Conservation (phyloP, 139 green algal genomes). For the Medakamo hakoo region DNA sequence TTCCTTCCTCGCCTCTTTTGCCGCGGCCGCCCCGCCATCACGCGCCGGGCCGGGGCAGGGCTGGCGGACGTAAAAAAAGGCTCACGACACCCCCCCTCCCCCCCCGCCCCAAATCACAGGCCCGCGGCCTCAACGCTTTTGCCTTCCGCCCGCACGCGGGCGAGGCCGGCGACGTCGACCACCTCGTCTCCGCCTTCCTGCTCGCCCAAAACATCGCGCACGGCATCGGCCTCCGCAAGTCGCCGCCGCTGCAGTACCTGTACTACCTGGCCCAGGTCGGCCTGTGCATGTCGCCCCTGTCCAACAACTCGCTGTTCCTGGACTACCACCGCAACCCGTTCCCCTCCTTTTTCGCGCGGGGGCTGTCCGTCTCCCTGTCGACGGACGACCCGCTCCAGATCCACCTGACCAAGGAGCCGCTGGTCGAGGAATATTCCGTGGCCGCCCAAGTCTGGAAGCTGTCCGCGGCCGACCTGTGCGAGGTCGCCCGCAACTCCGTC, state of each 20-base stretch:
- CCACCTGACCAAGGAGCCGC: conserved; percentile 91
- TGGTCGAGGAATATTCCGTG: conserved; percentile 98
- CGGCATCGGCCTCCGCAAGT: conserved; percentile 97
- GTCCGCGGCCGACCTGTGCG: conserved; percentile 81
- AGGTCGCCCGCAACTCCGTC: conserved; percentile 90
- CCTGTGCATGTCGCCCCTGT: conserved; percentile 88
- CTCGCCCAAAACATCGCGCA: conserved; percentile 94
- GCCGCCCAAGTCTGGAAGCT: conserved; percentile 94
- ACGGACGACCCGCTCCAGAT: conserved; percentile 53
- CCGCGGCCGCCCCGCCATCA: too few species aligned
- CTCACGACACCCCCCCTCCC: too few species aligned
- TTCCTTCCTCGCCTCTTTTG: too few species aligned
- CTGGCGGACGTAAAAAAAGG: too few species aligned
- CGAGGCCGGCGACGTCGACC: conserved; percentile 94
- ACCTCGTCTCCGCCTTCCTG: conserved; percentile 83
- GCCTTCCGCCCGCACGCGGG: conserved; percentile 67
- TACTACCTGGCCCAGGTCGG: conserved; percentile 75
- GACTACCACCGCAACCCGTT: conserved; percentile 99
- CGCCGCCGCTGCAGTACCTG: conserved; percentile 68
- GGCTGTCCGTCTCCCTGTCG: conserved; percentile 49
- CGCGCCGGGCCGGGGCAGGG: too few species aligned
- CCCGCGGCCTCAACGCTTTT: conserved; percentile 85
- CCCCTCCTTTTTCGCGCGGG: conserved; percentile 90
- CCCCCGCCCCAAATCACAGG: too few species aligned
- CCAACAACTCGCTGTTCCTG: conserved; percentile 98